phyloP scores from a whole-genome alignment of 2,329 filamentous ascomycete genomes.

The Dissoconium aciculare region DNA sequence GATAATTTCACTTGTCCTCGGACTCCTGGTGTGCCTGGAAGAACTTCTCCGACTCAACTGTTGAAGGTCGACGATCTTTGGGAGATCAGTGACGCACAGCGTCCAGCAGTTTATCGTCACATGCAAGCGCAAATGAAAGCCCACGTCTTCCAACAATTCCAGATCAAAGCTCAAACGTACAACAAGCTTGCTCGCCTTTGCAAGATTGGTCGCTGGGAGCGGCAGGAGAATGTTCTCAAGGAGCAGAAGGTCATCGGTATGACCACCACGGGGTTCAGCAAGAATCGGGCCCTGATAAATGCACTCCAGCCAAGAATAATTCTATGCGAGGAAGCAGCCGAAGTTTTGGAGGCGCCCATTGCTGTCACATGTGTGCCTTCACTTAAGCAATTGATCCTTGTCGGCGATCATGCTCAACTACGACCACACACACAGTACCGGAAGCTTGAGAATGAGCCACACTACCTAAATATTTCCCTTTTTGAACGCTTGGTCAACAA shows the following conservation, averaged over 20 bases:
- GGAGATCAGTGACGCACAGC: slow-evolving; percentile 38
- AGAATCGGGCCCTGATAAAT: slow-evolving; percentile 58
- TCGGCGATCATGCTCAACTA: slow-evolving; percentile 72
- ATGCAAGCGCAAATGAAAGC: slow-evolving; percentile 44
- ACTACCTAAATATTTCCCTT: slow-evolving; percentile 56
- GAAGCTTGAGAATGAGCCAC: slow-evolving; percentile 45
- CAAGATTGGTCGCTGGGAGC: slow-evolving; percentile 44
- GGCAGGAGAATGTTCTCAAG: slow-evolving; percentile 45
- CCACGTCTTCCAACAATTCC: slow-evolving; percentile 34
- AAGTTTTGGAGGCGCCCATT: slow-evolving; percentile 53
- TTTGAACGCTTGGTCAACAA: slow-evolving; percentile 66
- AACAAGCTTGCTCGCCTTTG: slow-evolving; percentile 36
- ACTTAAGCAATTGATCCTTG: slow-evolving; percentile 49
- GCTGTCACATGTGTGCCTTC: slow-evolving; percentile 45
- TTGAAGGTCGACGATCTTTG: slow-evolving; percentile 42
- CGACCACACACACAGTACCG: slow-evolving; percentile 51
- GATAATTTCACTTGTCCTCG: slow-evolving; percentile 27
- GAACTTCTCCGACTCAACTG: slow-evolving; percentile 24
- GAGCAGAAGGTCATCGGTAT: slow-evolving; percentile 47
- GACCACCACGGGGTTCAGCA: slow-evolving; percentile 69
- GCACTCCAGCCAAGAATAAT: slow-evolving; percentile 52
- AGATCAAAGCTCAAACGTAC: slow-evolving; percentile 37
- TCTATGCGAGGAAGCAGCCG: slow-evolving; percentile 67
- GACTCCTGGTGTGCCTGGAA: slow-evolving; percentile 16
- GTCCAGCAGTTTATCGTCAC: slow-evolving; percentile 52